A percentile compares a stretch with the other conserved stretches of the same genome.
Evolutionary conservation across 2,329 filamentous ascomycete genomes (phyloP).

Genomic region (Coniochaeta prunicola): DNA sequence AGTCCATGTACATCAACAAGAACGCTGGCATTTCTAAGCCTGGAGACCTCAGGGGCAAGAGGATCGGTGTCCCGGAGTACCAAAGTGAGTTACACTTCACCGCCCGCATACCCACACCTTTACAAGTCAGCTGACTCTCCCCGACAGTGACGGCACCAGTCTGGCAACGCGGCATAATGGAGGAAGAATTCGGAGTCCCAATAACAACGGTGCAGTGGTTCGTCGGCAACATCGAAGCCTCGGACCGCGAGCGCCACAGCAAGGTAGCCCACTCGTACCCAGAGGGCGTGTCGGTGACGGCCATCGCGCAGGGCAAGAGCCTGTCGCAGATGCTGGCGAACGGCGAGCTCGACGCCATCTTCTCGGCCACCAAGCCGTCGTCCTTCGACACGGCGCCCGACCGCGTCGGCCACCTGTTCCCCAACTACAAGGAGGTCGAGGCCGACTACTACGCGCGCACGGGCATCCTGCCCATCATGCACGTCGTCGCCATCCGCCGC

Average conservation of each 20-base stretch:
- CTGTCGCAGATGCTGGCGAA: constrained; percentile 1
- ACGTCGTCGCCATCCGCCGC: neutral
- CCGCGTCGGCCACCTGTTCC: neutral
- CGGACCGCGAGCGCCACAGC: neutral
- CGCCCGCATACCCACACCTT: neutral
- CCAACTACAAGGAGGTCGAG: constrained; percentile 2
- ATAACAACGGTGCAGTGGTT: neutral
- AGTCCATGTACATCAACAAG: constrained; percentile 3
- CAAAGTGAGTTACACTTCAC: neutral
- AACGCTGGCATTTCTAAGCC: neutral
- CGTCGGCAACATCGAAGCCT: constrained; percentile 1
- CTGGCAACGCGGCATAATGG: constrained; percentile 3
- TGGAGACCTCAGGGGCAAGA: neutral
- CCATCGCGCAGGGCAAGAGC: neutral
- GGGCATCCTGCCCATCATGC: constrained; percentile 2
- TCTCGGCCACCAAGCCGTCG: constrained; percentile 1
- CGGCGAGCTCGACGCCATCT: constrained; percentile 3
- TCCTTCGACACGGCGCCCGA: neutral
- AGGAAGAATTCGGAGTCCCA: constrained; percentile 1
- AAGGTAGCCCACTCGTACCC: constrained; percentile 2
- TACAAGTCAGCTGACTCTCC: neutral
- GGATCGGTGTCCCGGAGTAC: neutral
- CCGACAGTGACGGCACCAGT: constrained; percentile 1
- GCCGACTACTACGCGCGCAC: constrained; percentile 2
- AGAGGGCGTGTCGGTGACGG: neutral